A percentile compares a stretch with the other conserved stretches of the same genome.
Conservation (phyloP, 1,284 basidiomycete genomes). For the Xerocomus nothofagi region DNA sequence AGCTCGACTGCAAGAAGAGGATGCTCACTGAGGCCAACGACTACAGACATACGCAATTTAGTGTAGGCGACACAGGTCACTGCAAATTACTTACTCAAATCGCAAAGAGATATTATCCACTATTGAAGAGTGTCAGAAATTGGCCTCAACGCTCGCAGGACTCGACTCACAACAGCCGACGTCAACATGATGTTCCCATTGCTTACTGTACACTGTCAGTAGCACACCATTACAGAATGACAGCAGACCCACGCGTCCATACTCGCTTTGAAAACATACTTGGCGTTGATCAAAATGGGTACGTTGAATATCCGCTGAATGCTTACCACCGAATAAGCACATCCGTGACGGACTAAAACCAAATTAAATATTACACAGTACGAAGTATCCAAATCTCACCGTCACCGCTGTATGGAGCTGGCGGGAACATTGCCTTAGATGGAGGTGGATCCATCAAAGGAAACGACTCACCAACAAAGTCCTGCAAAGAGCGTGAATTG, state of each 20-base stretch:
- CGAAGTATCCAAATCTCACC: slow-evolving; percentile 29
- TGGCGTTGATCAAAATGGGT: not conserved
- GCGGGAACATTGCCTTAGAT: not conserved
- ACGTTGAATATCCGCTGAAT: not conserved
- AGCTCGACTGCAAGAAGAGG: not conserved
- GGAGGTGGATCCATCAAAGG: not conserved
- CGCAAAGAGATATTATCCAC: slow-evolving; percentile 42
- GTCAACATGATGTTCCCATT: slow-evolving; percentile 40
- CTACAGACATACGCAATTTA: slow-evolving; percentile 23
- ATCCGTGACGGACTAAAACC: slow-evolving; percentile 41
- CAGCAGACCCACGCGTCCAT: slow-evolving; percentile 39
- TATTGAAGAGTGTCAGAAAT: slow-evolving; percentile 19
- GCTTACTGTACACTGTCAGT: slow-evolving; percentile 38
- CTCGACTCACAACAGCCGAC: slow-evolving; percentile 37
- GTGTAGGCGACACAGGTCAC: not conserved
- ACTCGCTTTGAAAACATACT: slow-evolving; percentile 45
- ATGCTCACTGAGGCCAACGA: slow-evolving; percentile 41
- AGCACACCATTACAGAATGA: not conserved
- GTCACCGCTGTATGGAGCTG: slow-evolving; percentile 47
- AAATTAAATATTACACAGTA: not conserved
- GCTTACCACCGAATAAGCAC: slow-evolving; percentile 43
- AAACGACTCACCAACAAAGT: slow-evolving; percentile 42
- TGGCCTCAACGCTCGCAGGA: slow-evolving; percentile 10
- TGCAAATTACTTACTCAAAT: slow-evolving; percentile 39
- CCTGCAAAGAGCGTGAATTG: slow-evolving; percentile 29